Evolutionary conservation across 495 filamentous ascomycete species (phyloP).

Genomic region (Neurospora sp.): DNA sequence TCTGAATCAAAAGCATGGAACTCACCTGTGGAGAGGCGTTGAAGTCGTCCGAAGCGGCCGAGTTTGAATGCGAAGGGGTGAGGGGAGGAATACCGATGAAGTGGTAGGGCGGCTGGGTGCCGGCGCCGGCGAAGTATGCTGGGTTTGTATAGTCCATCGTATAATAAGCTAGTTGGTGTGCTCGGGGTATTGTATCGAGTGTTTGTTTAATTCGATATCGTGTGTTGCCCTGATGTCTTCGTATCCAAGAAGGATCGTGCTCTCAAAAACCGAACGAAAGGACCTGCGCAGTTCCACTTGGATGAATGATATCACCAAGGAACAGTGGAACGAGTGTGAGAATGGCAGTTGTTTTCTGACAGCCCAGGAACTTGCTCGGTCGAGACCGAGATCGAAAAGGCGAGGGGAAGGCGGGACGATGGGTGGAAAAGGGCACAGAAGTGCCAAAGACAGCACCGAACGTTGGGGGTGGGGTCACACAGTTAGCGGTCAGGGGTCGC

Average conservation of each 20-base stretch:
- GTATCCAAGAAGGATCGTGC: neutral
- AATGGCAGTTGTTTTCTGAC: neutral
- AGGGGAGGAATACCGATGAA: conserved; percentile 44
- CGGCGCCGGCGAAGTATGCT: conserved; percentile 32
- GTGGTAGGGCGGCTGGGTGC: conserved; percentile 35
- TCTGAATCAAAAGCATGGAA: conserved; percentile 9
- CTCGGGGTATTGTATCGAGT: neutral
- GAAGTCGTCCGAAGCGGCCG: conserved; percentile 43
- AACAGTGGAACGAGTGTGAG: neutral
- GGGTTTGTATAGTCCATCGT: conserved; percentile 35
- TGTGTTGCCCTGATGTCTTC: neutral
- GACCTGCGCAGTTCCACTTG: neutral
- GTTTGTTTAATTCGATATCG: neutral
- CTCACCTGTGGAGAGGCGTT: conserved; percentile 45
- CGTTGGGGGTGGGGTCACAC: neutral
- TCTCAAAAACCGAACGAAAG: neutral
- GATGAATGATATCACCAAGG: neutral
- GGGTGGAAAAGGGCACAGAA: neutral
- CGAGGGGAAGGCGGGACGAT: neutral
- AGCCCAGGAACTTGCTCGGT: neutral
- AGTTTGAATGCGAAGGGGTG: conserved; percentile 43
- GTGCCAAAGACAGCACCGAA: neutral
- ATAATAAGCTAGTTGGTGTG: neutral
- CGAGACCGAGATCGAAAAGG: neutral
- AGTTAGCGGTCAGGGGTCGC: neutral